phyloP scores from a whole-genome alignment of 2,329 filamentous ascomycete species.

The Trichoderma brevicompactum region DNA sequence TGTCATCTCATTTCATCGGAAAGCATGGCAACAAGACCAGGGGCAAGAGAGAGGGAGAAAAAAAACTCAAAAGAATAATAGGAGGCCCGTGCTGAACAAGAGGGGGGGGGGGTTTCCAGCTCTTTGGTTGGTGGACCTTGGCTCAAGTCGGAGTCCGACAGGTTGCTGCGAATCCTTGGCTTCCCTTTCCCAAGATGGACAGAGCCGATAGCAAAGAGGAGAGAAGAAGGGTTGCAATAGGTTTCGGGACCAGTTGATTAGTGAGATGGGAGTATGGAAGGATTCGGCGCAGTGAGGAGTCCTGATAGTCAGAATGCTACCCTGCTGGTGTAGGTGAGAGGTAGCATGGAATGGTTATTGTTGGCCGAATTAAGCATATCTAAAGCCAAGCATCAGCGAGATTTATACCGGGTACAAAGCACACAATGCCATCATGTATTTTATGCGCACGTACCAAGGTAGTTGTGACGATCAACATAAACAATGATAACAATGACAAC shows the following conservation, averaged over 20 bases:
- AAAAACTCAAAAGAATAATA: too few relatives aligned
- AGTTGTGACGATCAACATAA: too few relatives aligned
- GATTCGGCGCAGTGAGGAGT: background rate
- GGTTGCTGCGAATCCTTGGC: background rate
- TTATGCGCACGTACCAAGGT: too few relatives aligned
- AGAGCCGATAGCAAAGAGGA: background rate
- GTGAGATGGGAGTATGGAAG: background rate
- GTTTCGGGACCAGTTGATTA: constrained; percentile 6
- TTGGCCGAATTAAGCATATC: background rate
- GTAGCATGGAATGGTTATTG: background rate
- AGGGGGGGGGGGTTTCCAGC: background rate
- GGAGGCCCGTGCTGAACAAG: background rate
- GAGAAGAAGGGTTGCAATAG: background rate
- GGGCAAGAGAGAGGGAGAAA: background rate
- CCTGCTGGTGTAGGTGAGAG: background rate
- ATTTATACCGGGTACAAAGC: too few relatives aligned
- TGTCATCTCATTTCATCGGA: constrained; percentile 4
- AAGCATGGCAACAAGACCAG: background rate
- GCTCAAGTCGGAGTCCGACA: constrained; percentile 1
- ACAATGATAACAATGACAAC: too few relatives aligned
- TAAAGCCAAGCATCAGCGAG: too few relatives aligned
- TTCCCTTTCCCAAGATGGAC: too few relatives aligned
- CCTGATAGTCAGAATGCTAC: too few relatives aligned
- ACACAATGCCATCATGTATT: too few relatives aligned
- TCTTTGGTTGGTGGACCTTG: constrained; percentile 16